Evolutionary conservation across 345 rosid genomes (phyloP).

Genomic region (Melaleuca quinquenervia): DNA sequence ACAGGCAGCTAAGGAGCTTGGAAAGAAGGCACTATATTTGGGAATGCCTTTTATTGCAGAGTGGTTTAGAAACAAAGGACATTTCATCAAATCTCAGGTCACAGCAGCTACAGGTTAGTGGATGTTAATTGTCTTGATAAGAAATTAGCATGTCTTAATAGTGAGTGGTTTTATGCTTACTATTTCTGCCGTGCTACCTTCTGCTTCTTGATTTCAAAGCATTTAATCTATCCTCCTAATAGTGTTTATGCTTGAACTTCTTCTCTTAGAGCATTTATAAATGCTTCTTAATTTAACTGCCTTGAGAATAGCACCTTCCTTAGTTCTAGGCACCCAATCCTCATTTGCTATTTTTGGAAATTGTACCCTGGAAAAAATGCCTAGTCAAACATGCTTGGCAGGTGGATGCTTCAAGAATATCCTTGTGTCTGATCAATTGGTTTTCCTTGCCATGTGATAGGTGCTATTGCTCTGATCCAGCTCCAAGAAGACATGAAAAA

Average conservation of each 20-base stretch:
- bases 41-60: conserved; percentile 94
- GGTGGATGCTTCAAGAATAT: not conserved
- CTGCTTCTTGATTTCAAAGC: not conserved
- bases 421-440: not conserved
- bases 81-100: conserved; percentile 88
- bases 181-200: not conserved
- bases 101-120: conserved; percentile 93
- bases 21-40: conserved; percentile 72
- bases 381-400: not conserved
- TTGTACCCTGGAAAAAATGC: not conserved
- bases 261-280: not conserved
- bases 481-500: conserved; percentile 96
- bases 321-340: not conserved
- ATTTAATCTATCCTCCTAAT: not conserved
- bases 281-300: not conserved
- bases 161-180: not conserved
- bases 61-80: conserved; percentile 98
- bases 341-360: not conserved
- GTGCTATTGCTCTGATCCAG: conserved; percentile 95
- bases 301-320: not conserved
- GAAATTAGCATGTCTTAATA: not conserved
- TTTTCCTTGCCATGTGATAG: conserved; percentile 26
- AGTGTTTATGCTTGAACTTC: not conserved
- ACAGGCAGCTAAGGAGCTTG: conserved; percentile 96
- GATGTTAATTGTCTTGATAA: not conserved